These are phyloP conservation scores for Sutorius australiensis DNA, from an alignment of 768 basidiomycete species.

Conservation along the genomic window DNA sequence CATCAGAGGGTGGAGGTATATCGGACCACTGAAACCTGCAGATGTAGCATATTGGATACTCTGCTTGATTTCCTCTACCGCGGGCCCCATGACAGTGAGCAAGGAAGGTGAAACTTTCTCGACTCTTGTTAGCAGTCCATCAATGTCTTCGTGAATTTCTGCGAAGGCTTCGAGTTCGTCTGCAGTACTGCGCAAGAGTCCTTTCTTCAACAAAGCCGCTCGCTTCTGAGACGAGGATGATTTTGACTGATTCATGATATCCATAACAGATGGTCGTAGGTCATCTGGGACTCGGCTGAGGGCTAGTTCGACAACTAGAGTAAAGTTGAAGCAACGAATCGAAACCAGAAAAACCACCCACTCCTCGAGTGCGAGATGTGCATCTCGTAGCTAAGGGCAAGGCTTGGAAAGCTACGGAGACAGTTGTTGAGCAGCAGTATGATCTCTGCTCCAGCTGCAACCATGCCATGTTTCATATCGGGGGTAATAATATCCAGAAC, in stretches of 20 bases:
- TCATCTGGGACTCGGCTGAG: conserved; percentile 59
- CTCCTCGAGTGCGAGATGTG: conserved; percentile 76
- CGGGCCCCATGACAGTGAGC: conserved; percentile 43
- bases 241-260: conserved; percentile 64
- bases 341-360: conserved; percentile 33
- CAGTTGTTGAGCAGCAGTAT: conserved; percentile 65
- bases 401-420: conserved; percentile 68
- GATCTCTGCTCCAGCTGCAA: conserved; percentile 71
- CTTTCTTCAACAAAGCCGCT: conserved; percentile 62
- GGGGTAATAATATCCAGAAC: conserved; percentile 82
- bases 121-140: conserved; percentile 49
- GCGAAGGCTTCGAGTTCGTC: conserved; percentile 74
- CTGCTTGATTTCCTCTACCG: conserved; percentile 58
- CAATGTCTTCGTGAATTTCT: conserved; percentile 63
- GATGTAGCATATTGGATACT: conserved; percentile 56
- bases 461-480: conserved; percentile 58
- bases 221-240: conserved; percentile 67
- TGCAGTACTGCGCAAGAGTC: conserved; percentile 58
- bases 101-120: conserved; percentile 60
- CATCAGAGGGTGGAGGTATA: conserved; percentile 74
- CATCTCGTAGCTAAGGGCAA: conserved; percentile 66
- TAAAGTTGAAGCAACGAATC: not conserved
- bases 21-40: conserved; percentile 59
- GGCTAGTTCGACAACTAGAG: conserved; percentile 61
- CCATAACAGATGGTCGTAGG: conserved; percentile 52